Evolutionary conservation across 2,329 filamentous ascomycete genomes (phyloP), one percentile per base, ranked within the genome.

Genomic region (Alternaria incomplexa): DNA sequence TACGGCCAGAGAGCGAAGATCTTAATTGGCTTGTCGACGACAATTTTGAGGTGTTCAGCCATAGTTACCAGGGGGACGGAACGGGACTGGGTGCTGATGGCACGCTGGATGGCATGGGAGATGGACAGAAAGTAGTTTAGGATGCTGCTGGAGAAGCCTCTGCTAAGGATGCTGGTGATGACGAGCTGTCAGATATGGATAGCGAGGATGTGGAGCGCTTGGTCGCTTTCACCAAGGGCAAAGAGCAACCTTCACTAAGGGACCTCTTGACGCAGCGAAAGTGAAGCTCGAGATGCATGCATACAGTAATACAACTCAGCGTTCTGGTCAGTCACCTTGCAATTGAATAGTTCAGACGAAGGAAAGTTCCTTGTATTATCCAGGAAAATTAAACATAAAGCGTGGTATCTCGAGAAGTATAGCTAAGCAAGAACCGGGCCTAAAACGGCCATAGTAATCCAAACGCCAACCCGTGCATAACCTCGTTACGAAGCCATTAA

Each of bases 21-120:
- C 69, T 89, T 43, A 83, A 88, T 61, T 89, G 89, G 81, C 75
- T 91, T 23, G 85, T 88, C 8, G 89, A 91, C 68, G 86, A 88
- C 53, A 84, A 85, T 44, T 85, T 84, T 68, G 81, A 83, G 22
- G 87, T 87, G 0, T 89, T 89, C 69, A 88, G 85, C 64, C 86
- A 89, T 64, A 69, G 71, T 9, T 79, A 75, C 74, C 77, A 76
- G 52, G 77, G 77, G 1, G 76, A 79, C 60, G 75, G 76, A 36
- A 74, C 65, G 22, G 75, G 76, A 1, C 36, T 77, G 57, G 75
- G 75, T 4, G 72, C 73, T 1, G 77, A 79, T 65, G 71, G 67
- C 17, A 63, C 63, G 13, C 56, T 73, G 46, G 68, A 70, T 45
- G 71, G 66, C 1, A 46, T 66, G n/a, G 60, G 58, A 12, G 57